Evolutionary conservation across 2,329 filamentous ascomycete genomes (phyloP), one percentile per base, ranked within the genome.

Genomic region (Aspergillus awamori): DNA sequence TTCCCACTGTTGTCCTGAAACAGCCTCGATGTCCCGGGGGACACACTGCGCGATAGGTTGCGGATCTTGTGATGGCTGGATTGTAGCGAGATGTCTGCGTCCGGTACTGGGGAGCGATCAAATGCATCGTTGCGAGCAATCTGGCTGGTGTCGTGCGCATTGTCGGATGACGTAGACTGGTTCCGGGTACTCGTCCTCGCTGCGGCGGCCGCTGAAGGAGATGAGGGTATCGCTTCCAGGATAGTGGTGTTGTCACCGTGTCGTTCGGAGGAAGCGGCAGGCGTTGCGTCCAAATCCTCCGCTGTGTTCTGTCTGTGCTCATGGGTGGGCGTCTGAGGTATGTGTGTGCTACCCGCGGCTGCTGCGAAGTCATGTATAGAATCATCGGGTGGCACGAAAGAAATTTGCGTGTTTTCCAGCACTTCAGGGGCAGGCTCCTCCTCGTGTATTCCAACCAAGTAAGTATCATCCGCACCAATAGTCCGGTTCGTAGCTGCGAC

Each of bases 131-230:
- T 68, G 11, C 67, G 67, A n/a, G 65, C 68, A 22, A 63, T 52
- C 28, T 70, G 65, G 62, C 61, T 66, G 30, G 24, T 58, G 22
- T 73, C 64, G 7, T 33, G 58, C 17, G 49, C 59, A 57, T 67
- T 69, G 38, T 71, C 69, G 5, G 68, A 69, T 6, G 64, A 49
- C 1, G 61, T 60, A 13, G 76, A 79, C n/a, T 78, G 71, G 51
- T 75, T 74, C 38, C 78, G 74, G 24, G 73, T 74, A 6, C 76
- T 67, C 1, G 74, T 78, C 59, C 80, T 76, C 7, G 76, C 75
- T 11, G 77, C 77, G 8, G 79, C 80, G 4, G 76, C 77, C 13
- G 78, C 77, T 5, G 78, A 78, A 2, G 80, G 80, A 10, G 81
- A 81, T 2, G 80, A 81, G 13, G 74, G 73, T 56, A 79, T 67